phyloP scores from a whole-genome alignment of 129 eudicot genomes.

The Flaveria ramosissima region DNA sequence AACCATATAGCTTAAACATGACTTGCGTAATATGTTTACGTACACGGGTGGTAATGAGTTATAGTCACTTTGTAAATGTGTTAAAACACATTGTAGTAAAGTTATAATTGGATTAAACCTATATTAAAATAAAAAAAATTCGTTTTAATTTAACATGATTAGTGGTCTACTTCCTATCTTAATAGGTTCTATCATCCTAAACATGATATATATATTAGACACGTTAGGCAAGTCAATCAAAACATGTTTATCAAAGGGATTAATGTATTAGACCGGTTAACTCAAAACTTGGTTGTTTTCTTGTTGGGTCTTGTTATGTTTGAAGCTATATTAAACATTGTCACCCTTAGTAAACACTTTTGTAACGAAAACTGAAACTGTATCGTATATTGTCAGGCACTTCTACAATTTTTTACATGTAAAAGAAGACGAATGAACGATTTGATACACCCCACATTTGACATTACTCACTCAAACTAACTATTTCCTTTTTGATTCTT shows the following conservation, averaged over 20 bases:
- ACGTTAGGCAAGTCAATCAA: too few species aligned
- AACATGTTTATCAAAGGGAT: too few species aligned
- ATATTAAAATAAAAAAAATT: too few species aligned
- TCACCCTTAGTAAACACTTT: not conserved
- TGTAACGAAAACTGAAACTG: not conserved
- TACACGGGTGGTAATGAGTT: not conserved
- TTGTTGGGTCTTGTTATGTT: not conserved
- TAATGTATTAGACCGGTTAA: not conserved
- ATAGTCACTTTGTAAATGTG: not conserved
- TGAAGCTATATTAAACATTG: not conserved
- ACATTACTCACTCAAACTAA: conserved; percentile 22
- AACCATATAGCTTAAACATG: not conserved
- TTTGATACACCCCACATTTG: conserved; percentile 11
- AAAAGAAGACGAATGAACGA: not conserved
- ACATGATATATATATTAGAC: too few species aligned
- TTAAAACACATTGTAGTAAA: not conserved
- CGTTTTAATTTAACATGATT: not conserved
- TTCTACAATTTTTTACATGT: conserved; percentile 24
- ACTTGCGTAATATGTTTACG: not conserved
- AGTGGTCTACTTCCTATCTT: not conserved
- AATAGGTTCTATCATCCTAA: not conserved
- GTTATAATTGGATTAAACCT: not conserved
- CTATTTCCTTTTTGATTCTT: conserved; percentile 19
- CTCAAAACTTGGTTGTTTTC: not conserved
- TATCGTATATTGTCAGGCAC: not conserved